phyloP scores from a whole-genome alignment of 495 filamentous ascomycete species.

The Hypoxylon crocopeplum region DNA sequence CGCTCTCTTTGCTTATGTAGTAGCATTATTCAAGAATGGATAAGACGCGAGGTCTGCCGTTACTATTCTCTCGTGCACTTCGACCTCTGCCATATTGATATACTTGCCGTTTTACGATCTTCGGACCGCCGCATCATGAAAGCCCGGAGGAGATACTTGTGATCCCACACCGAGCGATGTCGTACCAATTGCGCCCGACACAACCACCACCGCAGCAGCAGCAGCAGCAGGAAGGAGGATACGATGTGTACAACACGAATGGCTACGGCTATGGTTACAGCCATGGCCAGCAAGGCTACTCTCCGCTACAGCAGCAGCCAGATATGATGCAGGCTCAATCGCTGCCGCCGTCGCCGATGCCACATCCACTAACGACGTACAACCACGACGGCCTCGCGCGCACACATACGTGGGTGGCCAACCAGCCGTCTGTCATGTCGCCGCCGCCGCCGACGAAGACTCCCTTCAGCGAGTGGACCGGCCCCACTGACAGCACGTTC shows the following conservation, averaged over 20 bases:
- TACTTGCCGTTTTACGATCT: not conserved
- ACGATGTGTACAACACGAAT: constrained; percentile 9
- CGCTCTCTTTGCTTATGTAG: not conserved
- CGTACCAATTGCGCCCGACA: constrained; percentile 28
- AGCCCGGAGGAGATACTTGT: constrained; percentile 2
- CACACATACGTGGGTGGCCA: constrained; percentile 26
- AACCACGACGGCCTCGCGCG: constrained; percentile 16
- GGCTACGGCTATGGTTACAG: constrained; percentile 1
- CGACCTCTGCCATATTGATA: not conserved
- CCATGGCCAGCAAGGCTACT: constrained; percentile 12
- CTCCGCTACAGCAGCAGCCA: constrained; percentile 10
- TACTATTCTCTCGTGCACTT: not conserved
- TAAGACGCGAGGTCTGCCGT: not conserved
- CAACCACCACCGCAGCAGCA: constrained; percentile 3
- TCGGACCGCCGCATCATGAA: constrained; percentile 8
- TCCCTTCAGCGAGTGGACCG: constrained; percentile 16
- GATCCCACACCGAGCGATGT: constrained; percentile 23
- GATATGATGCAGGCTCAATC: constrained; percentile 18
- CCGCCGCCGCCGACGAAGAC: constrained; percentile 20
- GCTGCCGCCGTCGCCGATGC: not conserved
- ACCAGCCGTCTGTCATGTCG: constrained; percentile 20
- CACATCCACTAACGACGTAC: not conserved
- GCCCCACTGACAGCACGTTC: constrained; percentile 6
- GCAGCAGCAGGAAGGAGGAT: constrained; percentile 10
- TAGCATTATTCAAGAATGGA: constrained; percentile 7